These are phyloP conservation scores for Heimioporus sp. DNA, from an alignment of 768 basidiomycete species.

Conservation along the genomic window DNA sequence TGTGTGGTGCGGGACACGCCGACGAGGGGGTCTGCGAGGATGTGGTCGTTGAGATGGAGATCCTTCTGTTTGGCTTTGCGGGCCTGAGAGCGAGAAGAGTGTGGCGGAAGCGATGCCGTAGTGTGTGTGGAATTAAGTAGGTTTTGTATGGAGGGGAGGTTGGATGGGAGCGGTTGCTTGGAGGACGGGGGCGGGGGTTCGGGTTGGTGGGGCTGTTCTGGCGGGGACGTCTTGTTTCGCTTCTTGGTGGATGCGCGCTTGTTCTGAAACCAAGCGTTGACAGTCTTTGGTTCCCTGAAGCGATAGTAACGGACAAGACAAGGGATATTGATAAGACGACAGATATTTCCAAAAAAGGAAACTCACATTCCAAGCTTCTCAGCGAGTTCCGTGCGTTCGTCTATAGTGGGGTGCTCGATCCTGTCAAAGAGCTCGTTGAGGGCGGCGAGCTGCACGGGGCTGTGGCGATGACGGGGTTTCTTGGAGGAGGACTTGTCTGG, in stretches of 20 bases:
- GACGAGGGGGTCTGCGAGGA: slow-evolving; percentile 21
- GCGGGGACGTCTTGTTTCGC: slow-evolving; percentile 43
- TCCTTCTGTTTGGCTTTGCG: slow-evolving; percentile 34
- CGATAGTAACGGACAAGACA: slow-evolving; percentile 11
- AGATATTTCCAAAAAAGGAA: slow-evolving; percentile 26
- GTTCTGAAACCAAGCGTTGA: slow-evolving; percentile 87
- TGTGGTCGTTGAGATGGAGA: slow-evolving; percentile 27
- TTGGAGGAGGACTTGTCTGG: slow-evolving; percentile 38
- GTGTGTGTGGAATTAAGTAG: slow-evolving; percentile 37
- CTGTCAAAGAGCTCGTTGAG: slow-evolving; percentile 78
- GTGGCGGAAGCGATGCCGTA: slow-evolving; percentile 20
- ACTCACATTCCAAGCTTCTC: slow-evolving; percentile 75
- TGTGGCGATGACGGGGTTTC: slow-evolving; percentile 80
- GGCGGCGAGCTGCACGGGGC: slow-evolving; percentile 66
- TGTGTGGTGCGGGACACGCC: slow-evolving; percentile 1
- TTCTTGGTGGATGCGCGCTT: slow-evolving; percentile 84
- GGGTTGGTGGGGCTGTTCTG: slow-evolving; percentile 25
- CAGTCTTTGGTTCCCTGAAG: slow-evolving; percentile 77
- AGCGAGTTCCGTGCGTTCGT: slow-evolving; percentile 65
- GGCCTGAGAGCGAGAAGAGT: slow-evolving; percentile 22
- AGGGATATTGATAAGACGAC: slow-evolving; percentile 17
- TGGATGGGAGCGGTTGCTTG: slow-evolving; percentile 28
- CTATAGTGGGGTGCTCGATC: slow-evolving; percentile 71
- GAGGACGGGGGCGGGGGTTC: slow-evolving; percentile 9
- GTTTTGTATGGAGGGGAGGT: slow-evolving; percentile 38